Evolutionary conservation across 805 yeast genomes (phyloP).

Genomic region (Starmerella bombi): DNA sequence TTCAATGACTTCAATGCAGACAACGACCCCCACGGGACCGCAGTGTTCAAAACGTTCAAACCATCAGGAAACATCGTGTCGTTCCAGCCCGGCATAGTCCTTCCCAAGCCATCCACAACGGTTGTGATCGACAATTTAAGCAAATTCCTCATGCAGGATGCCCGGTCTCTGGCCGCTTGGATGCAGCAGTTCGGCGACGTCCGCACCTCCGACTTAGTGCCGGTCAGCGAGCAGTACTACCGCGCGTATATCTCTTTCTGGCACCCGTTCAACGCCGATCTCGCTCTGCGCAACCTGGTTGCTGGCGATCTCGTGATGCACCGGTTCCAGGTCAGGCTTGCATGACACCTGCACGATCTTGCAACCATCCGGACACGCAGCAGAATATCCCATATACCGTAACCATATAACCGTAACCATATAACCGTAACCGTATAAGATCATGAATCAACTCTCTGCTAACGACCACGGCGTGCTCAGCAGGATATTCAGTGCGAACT

Average conservation of each 20-base stretch:
- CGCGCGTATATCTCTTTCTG: slow-evolving; percentile 16
- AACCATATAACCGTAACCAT: too few relatives aligned
- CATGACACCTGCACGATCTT: too few relatives aligned
- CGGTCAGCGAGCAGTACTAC: neutral
- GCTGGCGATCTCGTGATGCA: slow-evolving; percentile 2
- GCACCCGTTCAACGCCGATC: slow-evolving; percentile 10
- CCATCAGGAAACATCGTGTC: neutral
- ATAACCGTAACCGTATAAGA: too few relatives aligned
- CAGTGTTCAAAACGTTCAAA: too few relatives aligned
- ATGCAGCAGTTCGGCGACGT: slow-evolving; percentile 15
- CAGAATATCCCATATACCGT: too few relatives aligned
- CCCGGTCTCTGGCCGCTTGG: slow-evolving; percentile 1
- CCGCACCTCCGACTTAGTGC: slow-evolving; percentile 9
- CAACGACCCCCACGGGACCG: too few relatives aligned
- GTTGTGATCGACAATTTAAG: slow-evolving; percentile 15
- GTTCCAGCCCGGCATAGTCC: neutral
- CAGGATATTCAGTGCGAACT: neutral
- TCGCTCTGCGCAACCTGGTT: slow-evolving; percentile 7
- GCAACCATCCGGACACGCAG: neutral
- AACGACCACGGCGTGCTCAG: neutral
- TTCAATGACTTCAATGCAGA: too few relatives aligned
- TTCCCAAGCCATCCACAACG: slow-evolving; percentile 14
- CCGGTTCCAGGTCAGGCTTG: slow-evolving; percentile 10
- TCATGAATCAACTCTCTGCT: too few relatives aligned
- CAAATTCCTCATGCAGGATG: neutral